Conservation (phyloP, 2,329 filamentous ascomycete genomes). For the Talaromyces sp. region DNA sequence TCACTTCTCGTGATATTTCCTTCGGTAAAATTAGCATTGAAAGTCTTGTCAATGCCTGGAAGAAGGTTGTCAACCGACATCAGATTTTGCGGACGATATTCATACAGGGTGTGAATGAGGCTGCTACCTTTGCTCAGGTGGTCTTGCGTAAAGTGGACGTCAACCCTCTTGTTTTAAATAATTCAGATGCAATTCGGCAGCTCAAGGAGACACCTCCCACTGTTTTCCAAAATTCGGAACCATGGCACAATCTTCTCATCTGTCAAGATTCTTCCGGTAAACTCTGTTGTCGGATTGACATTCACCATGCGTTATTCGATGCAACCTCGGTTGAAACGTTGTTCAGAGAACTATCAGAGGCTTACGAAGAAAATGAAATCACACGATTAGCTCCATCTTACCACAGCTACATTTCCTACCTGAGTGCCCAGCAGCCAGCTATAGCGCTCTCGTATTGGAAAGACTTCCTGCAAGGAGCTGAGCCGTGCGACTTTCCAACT, state of each 20-base stretch:
- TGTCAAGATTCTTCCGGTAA: not conserved
- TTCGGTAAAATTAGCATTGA: not conserved
- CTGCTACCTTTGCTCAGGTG: not conserved
- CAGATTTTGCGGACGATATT: not conserved
- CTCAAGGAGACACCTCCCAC: not conserved
- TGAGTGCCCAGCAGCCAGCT: not conserved
- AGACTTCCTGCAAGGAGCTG: not conserved
- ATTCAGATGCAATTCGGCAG: not conserved
- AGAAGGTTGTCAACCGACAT: not conserved
- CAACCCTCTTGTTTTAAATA: not conserved
- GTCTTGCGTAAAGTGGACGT: not conserved
- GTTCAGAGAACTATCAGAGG: not conserved
- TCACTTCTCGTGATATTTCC: not conserved
- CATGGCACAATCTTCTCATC: not conserved
- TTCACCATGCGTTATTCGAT: constrained; percentile 1
- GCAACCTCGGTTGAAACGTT: not conserved
- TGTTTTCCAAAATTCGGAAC: not conserved
- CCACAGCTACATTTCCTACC: not conserved
- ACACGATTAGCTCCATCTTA: not conserved
- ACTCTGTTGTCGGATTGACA: not conserved
- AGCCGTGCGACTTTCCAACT: not conserved
- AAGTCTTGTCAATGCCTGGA: not conserved
- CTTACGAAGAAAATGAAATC: not conserved
- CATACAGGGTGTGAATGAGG: not conserved
- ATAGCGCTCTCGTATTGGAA: not conserved